Evolutionary conservation across 305 asterid genomes (phyloP), one percentile per base, ranked within the genome.

Genomic region (Solanum hybrid): DNA sequence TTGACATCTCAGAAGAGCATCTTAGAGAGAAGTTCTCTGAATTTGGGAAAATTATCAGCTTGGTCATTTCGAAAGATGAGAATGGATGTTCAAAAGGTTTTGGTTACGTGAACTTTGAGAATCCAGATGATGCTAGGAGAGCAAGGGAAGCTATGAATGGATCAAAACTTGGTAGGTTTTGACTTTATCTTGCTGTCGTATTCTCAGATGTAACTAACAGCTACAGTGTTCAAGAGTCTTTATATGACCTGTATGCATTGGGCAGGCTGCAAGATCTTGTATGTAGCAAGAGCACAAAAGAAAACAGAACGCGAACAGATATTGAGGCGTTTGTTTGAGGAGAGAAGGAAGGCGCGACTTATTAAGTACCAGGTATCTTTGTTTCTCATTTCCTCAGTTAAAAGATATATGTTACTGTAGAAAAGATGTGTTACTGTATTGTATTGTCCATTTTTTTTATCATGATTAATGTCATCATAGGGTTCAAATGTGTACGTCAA

Each of bases 101-200:
- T 94, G 99, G 98, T 81, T 96, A 96, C 91, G 96, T 96, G 90
- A 95, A 96, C 93, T 97, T 96, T 87, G 97, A 96, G 88, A 93
- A 92, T 66, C 96, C 98, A n/a, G 96, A 94, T 82, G 95, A 94
- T 85, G 99, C 99, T 88, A 95, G 90, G 92, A 86, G 76, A 86
- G 99, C 98, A 81, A 87, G 92, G 91, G 97, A 95, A 92, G 96
- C 93, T 86, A 87, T 95, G 91, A 92, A 95, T 92, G 98, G 98
- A 91, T 90, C 94, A 84, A 94, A 93, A 90, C 93, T 95, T 90
- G 98, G 99, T 97, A 92, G 31, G 85, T 90, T 88, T 79, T 56
- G 75, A 85, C 31, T 51, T 85, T 82, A 24, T 85, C 76, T 51
- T 89, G 78, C 89, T 42, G 7, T 73, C 2, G 14, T 87, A 32